A percentile compares a stretch with the other conserved stretches of the same genome.
Evolutionary conservation across 2,329 filamentous ascomycete genomes (phyloP).

Genomic region (Zymoseptoria pseudotritici): DNA sequence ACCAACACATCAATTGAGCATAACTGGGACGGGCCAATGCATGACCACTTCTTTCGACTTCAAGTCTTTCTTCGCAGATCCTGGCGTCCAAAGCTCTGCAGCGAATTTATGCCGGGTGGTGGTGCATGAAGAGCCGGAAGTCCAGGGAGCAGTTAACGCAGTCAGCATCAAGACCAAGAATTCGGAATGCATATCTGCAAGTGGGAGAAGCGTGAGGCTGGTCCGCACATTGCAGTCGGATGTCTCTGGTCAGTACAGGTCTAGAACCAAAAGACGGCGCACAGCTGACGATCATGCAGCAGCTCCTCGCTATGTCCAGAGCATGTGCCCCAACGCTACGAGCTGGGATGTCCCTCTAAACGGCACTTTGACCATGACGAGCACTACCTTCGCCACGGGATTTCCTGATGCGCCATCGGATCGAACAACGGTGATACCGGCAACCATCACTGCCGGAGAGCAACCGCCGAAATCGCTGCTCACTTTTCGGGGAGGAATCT

Average conservation of each 20-base stretch:
- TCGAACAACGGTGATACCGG: not conserved
- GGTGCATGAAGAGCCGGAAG: constrained; percentile 5
- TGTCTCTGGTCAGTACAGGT: not conserved
- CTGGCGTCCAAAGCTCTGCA: not conserved
- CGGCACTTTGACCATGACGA: not conserved
- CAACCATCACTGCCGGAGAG: not conserved
- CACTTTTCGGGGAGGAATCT: not conserved
- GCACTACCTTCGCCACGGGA: not conserved
- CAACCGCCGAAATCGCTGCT: not conserved
- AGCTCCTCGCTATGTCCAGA: not conserved
- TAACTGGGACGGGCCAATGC: constrained; percentile 10
- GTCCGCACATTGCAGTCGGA: not conserved
- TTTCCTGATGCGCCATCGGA: not conserved
- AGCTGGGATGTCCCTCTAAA: not conserved
- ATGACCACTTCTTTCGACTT: constrained; percentile 12
- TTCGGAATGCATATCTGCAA: not conserved
- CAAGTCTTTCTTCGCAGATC: constrained; percentile 6
- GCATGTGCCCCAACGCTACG: not conserved
- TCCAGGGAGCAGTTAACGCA: not conserved
- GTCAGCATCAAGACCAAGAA: not conserved
- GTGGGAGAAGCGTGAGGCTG: not conserved
- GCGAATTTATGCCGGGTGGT: constrained; percentile 2
- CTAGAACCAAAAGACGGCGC: not conserved
- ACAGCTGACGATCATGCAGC: not conserved
- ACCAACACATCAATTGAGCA: not conserved